Evolutionary conservation across 371 early-diverging fungal species (phyloP).

Genomic region (Rhizomucor miehei): DNA sequence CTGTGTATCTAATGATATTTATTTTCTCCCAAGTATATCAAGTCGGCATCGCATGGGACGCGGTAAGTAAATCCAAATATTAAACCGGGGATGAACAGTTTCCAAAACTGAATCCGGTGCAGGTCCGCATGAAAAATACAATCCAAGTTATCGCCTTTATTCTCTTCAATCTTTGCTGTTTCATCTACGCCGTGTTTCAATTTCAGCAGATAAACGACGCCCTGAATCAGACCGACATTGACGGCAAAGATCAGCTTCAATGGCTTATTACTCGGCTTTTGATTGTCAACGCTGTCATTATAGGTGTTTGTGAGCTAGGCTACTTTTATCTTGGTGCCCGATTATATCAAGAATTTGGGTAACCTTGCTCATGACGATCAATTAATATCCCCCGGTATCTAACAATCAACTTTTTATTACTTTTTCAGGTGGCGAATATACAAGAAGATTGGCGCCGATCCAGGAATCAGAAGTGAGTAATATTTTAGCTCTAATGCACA

Average conservation of each 20-base stretch:
- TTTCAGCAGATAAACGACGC: slow-evolving; percentile 47
- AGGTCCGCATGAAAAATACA: slow-evolving; percentile 81
- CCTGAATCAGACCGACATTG: slow-evolving; percentile 8
- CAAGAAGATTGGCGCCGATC: slow-evolving; percentile 90
- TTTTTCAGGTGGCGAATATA: slow-evolving; percentile 76
- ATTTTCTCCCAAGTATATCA: slow-evolving; percentile 73
- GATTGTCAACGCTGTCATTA: slow-evolving; percentile 42
- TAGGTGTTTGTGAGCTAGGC: slow-evolving; percentile 39
- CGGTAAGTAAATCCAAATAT: slow-evolving; percentile 50
- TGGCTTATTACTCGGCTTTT: slow-evolving; percentile 28
- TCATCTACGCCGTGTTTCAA: slow-evolving; percentile 78
- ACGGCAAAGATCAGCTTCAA: slow-evolving; percentile 6
- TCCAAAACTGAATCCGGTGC: slow-evolving; percentile 4
- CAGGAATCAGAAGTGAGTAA: slow-evolving; percentile 72
- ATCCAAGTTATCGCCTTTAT: slow-evolving; percentile 86
- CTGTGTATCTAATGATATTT: slow-evolving; percentile 78
- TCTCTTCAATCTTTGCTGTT: slow-evolving; percentile 74
- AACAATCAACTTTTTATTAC: not conserved
- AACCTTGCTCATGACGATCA: slow-evolving; percentile 2
- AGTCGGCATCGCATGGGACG: slow-evolving; percentile 71
- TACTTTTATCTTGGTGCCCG: slow-evolving; percentile 41
- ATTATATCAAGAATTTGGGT: slow-evolving; percentile 86
- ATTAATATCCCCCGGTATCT: not conserved
- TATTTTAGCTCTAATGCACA: not conserved
- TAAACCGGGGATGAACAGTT: slow-evolving; percentile 4